A percentile compares a stretch with the other conserved stretches of the same genome.
Conservation (phyloP, 768 basidiomycete species). For the Cyclocybe cylindracea region DNA sequence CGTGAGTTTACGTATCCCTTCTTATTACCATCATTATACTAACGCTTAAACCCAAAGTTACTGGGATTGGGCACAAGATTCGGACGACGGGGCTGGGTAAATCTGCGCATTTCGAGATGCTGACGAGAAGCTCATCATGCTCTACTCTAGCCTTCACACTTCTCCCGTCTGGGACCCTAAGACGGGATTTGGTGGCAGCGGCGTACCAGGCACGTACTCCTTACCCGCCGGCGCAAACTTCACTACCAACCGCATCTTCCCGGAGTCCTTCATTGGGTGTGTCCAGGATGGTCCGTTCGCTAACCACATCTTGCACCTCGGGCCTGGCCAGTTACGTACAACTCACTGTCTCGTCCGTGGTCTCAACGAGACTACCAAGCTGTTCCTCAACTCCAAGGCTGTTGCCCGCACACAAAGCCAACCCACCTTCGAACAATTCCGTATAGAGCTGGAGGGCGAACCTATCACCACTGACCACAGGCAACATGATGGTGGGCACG, state of each 20-base stretch:
- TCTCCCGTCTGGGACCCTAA: slow-evolving; percentile 35
- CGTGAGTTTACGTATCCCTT: slow-evolving; percentile 20
- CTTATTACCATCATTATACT: neutral
- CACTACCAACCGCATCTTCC: slow-evolving; percentile 5
- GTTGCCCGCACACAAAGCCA: slow-evolving; percentile 20
- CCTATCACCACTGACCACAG: slow-evolving; percentile 26
- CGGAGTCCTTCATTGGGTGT: slow-evolving; percentile 18
- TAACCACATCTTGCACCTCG: slow-evolving; percentile 27
- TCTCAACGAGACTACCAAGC: slow-evolving; percentile 19
- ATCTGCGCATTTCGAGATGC: slow-evolving; percentile 4
- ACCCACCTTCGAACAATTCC: slow-evolving; percentile 29
- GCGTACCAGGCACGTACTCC: slow-evolving; percentile 22
- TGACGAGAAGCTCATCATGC: neutral
- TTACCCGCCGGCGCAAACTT: slow-evolving; percentile 17
- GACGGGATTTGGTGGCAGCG: slow-evolving; percentile 37
- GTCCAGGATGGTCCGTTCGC: slow-evolving; percentile 34
- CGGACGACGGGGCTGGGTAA: slow-evolving; percentile 5
- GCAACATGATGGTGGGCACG: slow-evolving; percentile 36
- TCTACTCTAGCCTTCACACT: slow-evolving; percentile 20
- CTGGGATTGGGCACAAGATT: slow-evolving; percentile 38
- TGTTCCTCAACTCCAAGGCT: slow-evolving; percentile 12
- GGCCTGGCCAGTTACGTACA: slow-evolving; percentile 31
- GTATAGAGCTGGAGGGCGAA: slow-evolving; percentile 32
- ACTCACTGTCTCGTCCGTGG: slow-evolving; percentile 33
- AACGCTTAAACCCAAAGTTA: slow-evolving; percentile 16